Conservation (phyloP, 2,329 filamentous ascomycete species). For the Xylaria sp. region DNA sequence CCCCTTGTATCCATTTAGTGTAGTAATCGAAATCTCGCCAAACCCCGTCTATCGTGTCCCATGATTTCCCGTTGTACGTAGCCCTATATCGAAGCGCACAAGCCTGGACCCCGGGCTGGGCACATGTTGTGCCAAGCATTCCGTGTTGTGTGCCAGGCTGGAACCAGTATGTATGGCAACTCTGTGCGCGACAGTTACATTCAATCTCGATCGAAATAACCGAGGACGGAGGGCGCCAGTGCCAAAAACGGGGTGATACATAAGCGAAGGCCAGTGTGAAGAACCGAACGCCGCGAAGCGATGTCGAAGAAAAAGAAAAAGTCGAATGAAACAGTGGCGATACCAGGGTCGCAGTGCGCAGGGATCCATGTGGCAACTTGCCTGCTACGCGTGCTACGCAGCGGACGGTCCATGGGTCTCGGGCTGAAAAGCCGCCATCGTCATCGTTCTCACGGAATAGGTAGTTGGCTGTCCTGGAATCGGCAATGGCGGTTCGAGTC, state of each 20-base stretch:
- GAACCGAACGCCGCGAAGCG: too few relatives aligned
- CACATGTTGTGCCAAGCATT: background rate
- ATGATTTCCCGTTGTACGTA: background rate
- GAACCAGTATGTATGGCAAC: background rate
- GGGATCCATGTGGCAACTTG: background rate
- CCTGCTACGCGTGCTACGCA: background rate
- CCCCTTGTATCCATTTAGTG: background rate
- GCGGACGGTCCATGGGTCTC: background rate
- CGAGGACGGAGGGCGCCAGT: background rate
- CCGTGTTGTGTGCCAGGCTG: background rate
- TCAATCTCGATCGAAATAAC: background rate
- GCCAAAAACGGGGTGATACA: background rate
- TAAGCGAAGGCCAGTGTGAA: background rate
- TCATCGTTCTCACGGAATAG: background rate
- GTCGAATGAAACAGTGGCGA: background rate
- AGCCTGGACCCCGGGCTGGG: background rate
- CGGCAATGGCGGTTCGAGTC: background rate
- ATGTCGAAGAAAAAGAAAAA: background rate
- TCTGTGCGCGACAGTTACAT: background rate
- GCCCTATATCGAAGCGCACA: background rate
- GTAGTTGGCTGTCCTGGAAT: background rate
- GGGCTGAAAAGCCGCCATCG: constrained; percentile 1
- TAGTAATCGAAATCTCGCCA: background rate
- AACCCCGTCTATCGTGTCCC: background rate
- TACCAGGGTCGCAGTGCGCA: background rate